Base-by-base conservation (phyloP, 345 rosid genomes). In the Excoecaria cochinchinensis region DNA sequence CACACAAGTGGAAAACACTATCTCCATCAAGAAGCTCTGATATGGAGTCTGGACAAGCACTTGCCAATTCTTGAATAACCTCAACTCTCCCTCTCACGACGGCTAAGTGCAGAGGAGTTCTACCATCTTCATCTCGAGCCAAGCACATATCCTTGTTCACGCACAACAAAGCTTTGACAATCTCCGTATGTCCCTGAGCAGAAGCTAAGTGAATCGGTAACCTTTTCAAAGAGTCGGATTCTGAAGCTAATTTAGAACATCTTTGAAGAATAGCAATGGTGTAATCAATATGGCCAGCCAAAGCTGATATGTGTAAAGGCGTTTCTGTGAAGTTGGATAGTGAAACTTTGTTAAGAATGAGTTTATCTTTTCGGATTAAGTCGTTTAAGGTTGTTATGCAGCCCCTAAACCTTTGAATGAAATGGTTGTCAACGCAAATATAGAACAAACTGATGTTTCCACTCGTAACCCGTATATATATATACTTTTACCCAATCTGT, bases 171-270 rank as follows among this genome's bases (percentile, higher is more conserved):
- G 46, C 70, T 44, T 60, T 72, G 12, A 53, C 53, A 10, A 74
- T 53, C 51, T 63, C 24, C 12, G 50, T 8, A 39, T 74, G 51
- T 36, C 71, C 77, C 21, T 74, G 63, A 0, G 78, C 78, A 10
- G 78, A 42, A 8, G 72, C 78, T 24, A 67, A 31, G 57, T 75
- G 78, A 57, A 75, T 65, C 2, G 78, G 72, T 22, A 46, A 39
- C 3, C 36, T 24, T 16, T 21, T 16, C 5, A 40, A 38, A 3
- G 66, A 67, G 64, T 75, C 66, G 1, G 15, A 21, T 44, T 55
- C 44, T 3, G 55, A 5, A 15, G 66, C 53, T 19, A 75, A 38
- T 19, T 44, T 16, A 3, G 78, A 72, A 12, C 70, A 67, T 10
- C 14, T 48, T 21, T n/a, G 11, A 9, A 75, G 72, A 67, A 75